These are phyloP conservation scores for Fusarium sp. DNA, from an alignment of 2,329 filamentous ascomycete genomes.

Conservation along the genomic window DNA sequence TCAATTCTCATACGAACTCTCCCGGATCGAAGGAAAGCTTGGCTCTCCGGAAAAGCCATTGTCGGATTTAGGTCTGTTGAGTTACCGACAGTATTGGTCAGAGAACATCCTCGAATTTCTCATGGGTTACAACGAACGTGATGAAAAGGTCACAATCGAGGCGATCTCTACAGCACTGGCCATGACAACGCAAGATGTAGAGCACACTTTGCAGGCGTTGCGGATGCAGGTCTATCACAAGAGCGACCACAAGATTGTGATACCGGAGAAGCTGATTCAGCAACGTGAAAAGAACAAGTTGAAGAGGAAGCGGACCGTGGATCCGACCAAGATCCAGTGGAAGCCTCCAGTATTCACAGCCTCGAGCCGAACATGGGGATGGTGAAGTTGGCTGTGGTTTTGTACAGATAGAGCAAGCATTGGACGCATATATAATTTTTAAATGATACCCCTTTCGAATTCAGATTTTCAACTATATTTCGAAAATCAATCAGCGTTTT, in stretches of 20 bases:
- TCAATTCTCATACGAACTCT: slow-evolving; percentile 97
- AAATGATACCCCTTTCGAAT: slow-evolving; percentile 42
- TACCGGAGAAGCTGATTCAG: slow-evolving; percentile 86
- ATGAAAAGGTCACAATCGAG: slow-evolving; percentile 86
- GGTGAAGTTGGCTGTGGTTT: slow-evolving; percentile 67
- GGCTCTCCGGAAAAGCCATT: slow-evolving; percentile 97
- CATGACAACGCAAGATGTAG: slow-evolving; percentile 98
- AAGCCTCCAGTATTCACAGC: slow-evolving; percentile 96
- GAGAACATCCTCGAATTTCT: slow-evolving; percentile 92
- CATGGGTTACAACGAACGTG: slow-evolving; percentile 77
- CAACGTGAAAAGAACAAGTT: slow-evolving; percentile 84
- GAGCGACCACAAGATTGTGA: slow-evolving; percentile 95
- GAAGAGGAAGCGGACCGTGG: slow-evolving; percentile 84
- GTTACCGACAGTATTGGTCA: slow-evolving; percentile 98
- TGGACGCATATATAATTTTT: slow-evolving; percentile 21
- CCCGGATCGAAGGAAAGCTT: slow-evolving; percentile 93
- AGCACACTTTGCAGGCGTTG: slow-evolving; percentile 93
- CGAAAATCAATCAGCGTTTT: too few species aligned
- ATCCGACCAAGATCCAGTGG: slow-evolving; percentile 87
- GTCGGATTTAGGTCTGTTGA: slow-evolving; percentile 91
- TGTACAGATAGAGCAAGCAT: slow-evolving; percentile 13
- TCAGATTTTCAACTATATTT: background rate
- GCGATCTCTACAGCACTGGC: slow-evolving; percentile 83
- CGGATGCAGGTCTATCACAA: slow-evolving; percentile 98
- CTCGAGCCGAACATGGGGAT: slow-evolving; percentile 93